Evolutionary conservation across 2,329 filamentous ascomycete genomes (phyloP), one percentile per base, ranked within the genome.

Genomic region (Colletotrichum orchidophilum): DNA sequence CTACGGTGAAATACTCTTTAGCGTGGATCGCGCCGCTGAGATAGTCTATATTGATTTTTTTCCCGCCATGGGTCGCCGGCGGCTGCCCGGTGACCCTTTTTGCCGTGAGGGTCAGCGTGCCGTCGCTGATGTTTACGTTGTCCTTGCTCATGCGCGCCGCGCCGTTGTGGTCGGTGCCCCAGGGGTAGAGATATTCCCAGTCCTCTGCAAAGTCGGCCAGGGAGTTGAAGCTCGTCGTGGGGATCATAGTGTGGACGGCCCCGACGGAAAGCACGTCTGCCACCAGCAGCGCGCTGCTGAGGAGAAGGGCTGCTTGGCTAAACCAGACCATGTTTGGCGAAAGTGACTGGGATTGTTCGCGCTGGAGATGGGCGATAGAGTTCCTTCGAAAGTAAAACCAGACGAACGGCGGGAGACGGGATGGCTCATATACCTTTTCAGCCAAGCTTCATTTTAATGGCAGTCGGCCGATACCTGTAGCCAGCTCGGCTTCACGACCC

Each of bases 151-250:
- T 90, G 42, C 87, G 86, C 0, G 88, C 87, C 0, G 82, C 85
- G 50, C 88, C 88, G 75, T 90, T 90, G 79, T 90, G 87, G 74
- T 87, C 85, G 21, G 82, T 85, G 26, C 87, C 87, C 88, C 87
- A 76, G 2, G 75, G 87, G 75, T 90, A 90, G 73, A 86, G 83
- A 78, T 87, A 87, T 63, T 77, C 78, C 80, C 87, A 90, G 77
- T 86, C 78, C 5, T 78, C 74, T 66, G 83, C 80, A 65, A 86
- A 84, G 74, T 54, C 24, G n/a, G 62, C 18, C 11, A 69, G 58
- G 2, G 64, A 70, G 53, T 72, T 53, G 31, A 73, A 65, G 52
- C 52, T 69, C 33, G 46, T 62, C 27, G 29, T 54, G 3, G 74
- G 74, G 11, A 75, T 74, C 15, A 74, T 65, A 33, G 68, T 73